Evolutionary conservation across 202 grass and related monocot genomes (phyloP), one percentile per base, ranked within the genome.

Genomic region (Saccharum hybrid): DNA sequence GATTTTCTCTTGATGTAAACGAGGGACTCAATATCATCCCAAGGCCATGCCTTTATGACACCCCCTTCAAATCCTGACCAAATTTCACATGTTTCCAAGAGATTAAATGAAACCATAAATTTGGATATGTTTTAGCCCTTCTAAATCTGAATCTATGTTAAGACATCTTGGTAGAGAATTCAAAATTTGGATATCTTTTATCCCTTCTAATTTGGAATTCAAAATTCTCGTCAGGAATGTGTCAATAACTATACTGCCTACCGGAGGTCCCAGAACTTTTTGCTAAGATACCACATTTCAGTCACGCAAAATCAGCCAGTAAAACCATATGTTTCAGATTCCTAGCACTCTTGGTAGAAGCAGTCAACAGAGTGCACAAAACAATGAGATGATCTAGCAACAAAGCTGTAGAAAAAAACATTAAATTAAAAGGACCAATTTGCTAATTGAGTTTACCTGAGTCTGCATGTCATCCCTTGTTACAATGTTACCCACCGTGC

Each of bases 401-500:
- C 3, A 33, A 33, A 33, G 33, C 33, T 3, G 33, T 33, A 42
- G 2, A 43, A 1, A 45, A n/a, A 54, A 63, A 71, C 6, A 19
- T 19, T 49, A 7, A 37, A 78, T 28, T 28, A 28, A 28, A 41
- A 76, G 6, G 0, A 13, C 9, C 0, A 34, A 72, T 14, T 67
- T 1, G 4, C 23, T 37, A 77, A 66, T 18, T 51, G 46, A 68
- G 28, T 59, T 74, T 81, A 92, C 95, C 92, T 98, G 95, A 79
- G 95, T 98, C 85, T 94, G 95, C 62, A 93, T 5, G 86, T 98
- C 95, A 90, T 98, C 95, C 39, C 95, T 92, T 45, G 95, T 98
- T 52, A 98, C 95, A 12, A 98, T 98, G 62, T 98, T 94, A 70
- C 95, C 95, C 61, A 98, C 87, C 1, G 90, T 97, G 21, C 95